A percentile compares a stretch with the other conserved stretches of the same genome.
These are phyloP conservation scores for Oxytropis ochrocephala DNA, from an alignment of 306 rosid species.

Conservation along the genomic window DNA sequence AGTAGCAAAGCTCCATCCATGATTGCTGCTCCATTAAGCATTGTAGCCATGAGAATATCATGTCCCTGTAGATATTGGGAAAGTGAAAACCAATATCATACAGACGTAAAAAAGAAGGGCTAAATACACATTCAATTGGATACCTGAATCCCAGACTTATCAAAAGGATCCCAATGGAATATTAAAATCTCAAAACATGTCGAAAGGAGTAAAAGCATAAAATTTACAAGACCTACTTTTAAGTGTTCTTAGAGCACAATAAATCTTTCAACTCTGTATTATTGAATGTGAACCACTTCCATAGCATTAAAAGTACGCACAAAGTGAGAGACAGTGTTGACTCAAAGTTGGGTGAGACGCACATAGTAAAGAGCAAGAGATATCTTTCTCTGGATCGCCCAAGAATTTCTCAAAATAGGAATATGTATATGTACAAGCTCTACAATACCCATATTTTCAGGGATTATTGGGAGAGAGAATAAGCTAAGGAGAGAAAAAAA, in stretches of 20 bases:
- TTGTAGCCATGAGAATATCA: conserved; percentile 99
- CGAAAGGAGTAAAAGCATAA: background rate
- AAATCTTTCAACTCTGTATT: background rate
- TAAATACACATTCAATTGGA: background rate
- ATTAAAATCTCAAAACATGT: background rate
- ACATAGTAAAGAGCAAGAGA: background rate
- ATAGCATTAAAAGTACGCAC: background rate
- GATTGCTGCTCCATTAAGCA: conserved; percentile 98
- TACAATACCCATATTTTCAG: background rate
- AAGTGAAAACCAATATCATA: background rate
- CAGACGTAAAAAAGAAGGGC: background rate
- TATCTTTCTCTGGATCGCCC: too few species aligned
- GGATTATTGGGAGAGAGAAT: background rate
- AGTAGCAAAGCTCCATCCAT: conserved; percentile 97
- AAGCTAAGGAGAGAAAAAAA: background rate
- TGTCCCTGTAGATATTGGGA: conserved; percentile 54
- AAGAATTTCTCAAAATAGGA: too few species aligned
- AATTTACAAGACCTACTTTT: background rate
- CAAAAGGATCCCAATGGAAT: background rate
- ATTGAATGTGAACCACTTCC: background rate
- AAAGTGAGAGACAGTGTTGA: background rate
- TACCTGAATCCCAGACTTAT: background rate
- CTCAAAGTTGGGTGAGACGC: background rate
- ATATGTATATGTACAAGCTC: background rate
- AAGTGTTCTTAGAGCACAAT: background rate